Evolutionary conservation across 441 rosid genomes (phyloP), one percentile per base, ranked within the genome.

Genomic region (Gossypium laxum): DNA sequence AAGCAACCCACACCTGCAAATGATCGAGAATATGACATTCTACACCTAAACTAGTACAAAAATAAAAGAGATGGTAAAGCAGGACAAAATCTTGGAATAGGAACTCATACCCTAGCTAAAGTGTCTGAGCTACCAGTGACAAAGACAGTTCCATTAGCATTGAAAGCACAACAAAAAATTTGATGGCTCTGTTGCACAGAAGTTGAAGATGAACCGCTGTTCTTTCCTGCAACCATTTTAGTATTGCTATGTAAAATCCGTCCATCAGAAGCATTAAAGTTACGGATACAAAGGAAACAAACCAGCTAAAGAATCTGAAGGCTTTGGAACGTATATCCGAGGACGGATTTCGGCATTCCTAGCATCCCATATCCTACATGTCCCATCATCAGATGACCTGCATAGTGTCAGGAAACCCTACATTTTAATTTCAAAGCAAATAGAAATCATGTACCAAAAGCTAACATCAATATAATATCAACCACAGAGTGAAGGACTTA

Each of bases 281-380:
- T 57, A 65, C 50, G 58, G 61, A 45, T 68, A 62, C 28, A 65
- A 76, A 59, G 12, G 30, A 26, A 74, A 78, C 86, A 79, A 79
- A 92, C 93, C 89, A 75, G 84, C 80, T 71, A 78, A 51, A 56
- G 82, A 75, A 82, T 84, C 93, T 60, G 86, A 83, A 70, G 98
- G 93, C 81, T 86, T 88, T 38, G 99, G 98, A 74, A 81, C 84
- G 74, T 88, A 96, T 71, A 91, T 83, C 55, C 96, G 89, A 32
- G 96, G 92, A 72, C 80, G 56, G 75, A 85, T 74, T 56, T 86
- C 87, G 28, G 97, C 81, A 82, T 76, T 70, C 77, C 94, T 86
- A 76, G 96, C 96, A 87, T 96, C 99, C 99, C 98, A 96, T 78
- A 96, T 85, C 83, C 99, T 90, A 78, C 99, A 96, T 62, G 99